Evolutionary conservation across 2,329 filamentous ascomycete genomes (phyloP).

Genomic region (Colletotrichum cordylinicola): DNA sequence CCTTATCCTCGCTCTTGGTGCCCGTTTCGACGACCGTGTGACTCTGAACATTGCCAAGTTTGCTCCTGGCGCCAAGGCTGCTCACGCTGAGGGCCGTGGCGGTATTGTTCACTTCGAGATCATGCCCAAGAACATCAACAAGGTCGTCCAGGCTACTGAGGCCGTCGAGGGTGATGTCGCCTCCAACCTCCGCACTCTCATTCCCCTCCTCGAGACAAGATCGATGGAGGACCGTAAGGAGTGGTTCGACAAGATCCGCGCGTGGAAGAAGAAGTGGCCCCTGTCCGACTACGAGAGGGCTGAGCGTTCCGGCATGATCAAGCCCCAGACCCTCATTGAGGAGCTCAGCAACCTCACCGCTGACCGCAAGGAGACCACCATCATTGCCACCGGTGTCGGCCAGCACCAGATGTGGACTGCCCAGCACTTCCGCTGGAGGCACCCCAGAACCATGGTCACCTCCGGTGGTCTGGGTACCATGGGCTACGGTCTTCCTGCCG

Average conservation of each 20-base stretch:
- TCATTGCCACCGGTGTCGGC: slow-evolving; percentile 93
- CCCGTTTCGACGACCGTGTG: slow-evolving; percentile 95
- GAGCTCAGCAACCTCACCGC: slow-evolving; percentile 86
- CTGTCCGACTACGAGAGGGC: slow-evolving; percentile 82
- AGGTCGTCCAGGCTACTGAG: slow-evolving; percentile 95
- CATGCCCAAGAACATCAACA: slow-evolving; percentile 99
- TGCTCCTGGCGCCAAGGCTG: slow-evolving; percentile 84
- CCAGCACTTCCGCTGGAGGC: slow-evolving; percentile 94
- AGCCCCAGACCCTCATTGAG: slow-evolving; percentile 92
- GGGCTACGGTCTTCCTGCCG: slow-evolving; percentile 93
- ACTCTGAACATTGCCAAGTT: slow-evolving; percentile 84
- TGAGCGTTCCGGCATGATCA: slow-evolving; percentile 79
- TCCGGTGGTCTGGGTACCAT: slow-evolving; percentile 90
- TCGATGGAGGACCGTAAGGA: slow-evolving; percentile 71
- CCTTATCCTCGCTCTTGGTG: slow-evolving; percentile 92
- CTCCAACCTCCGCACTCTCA: slow-evolving; percentile 74
- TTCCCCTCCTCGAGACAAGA: slow-evolving; percentile 73
- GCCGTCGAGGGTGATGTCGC: slow-evolving; percentile 93
- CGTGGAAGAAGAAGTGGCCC: slow-evolving; percentile 92
- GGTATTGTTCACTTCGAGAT: slow-evolving; percentile 98
- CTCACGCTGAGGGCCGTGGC: slow-evolving; percentile 83
- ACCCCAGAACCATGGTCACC: slow-evolving; percentile 93
- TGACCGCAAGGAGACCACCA: slow-evolving; percentile 79
- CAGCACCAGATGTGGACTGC: slow-evolving; percentile 99
- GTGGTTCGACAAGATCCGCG: slow-evolving; percentile 89